These are phyloP conservation scores for Mycena vitilis DNA, from an alignment of 768 basidiomycete genomes.

Conservation along the genomic window DNA sequence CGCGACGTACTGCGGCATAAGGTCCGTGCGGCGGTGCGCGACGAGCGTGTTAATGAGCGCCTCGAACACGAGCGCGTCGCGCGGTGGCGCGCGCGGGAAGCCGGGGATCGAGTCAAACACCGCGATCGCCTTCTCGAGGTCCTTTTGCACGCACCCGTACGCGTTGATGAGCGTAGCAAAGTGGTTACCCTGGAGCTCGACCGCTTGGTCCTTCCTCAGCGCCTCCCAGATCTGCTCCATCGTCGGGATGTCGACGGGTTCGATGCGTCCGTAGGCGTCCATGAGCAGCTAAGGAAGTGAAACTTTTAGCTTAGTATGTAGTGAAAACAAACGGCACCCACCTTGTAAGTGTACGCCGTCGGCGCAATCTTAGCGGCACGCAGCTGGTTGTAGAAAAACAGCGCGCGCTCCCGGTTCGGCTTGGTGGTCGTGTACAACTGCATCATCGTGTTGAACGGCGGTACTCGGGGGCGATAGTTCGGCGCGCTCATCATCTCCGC, in stretches of 20 bases:
- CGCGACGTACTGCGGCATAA: constrained; percentile 74
- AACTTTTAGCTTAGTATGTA: too few relatives aligned
- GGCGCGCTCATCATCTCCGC: constrained; percentile 79
- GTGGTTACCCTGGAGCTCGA: constrained; percentile 59
- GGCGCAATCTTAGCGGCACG: constrained; percentile 70
- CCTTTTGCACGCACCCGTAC: constrained; percentile 82
- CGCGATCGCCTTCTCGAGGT: constrained; percentile 80
- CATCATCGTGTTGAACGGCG: constrained; percentile 99
- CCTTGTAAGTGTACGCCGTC: constrained; percentile 96
- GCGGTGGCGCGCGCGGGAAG: constrained; percentile 64
- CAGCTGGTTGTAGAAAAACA: constrained; percentile 82
- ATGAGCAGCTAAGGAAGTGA: constrained; percentile 91
- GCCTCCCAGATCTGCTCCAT: constrained; percentile 79
- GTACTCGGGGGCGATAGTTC: constrained; percentile 89
- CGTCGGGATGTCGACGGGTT: constrained; percentile 78
- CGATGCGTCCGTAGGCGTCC: constrained; percentile 88
- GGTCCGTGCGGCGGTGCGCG: constrained; percentile 80
- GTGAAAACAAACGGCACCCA: constrained; percentile 42
- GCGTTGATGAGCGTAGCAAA: constrained; percentile 91
- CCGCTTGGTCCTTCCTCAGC: constrained; percentile 59
- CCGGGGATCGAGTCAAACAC: constrained; percentile 81
- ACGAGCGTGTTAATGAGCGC: constrained; percentile 89
- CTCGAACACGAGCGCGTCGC: constrained; percentile 91
- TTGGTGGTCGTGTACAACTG: constrained; percentile 94
- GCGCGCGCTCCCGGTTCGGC: constrained; percentile 81